Evolutionary conservation across 129 eudicot species (phyloP), one percentile per base, ranked within the genome.

Genomic region (Pulicaria dysenterica): DNA sequence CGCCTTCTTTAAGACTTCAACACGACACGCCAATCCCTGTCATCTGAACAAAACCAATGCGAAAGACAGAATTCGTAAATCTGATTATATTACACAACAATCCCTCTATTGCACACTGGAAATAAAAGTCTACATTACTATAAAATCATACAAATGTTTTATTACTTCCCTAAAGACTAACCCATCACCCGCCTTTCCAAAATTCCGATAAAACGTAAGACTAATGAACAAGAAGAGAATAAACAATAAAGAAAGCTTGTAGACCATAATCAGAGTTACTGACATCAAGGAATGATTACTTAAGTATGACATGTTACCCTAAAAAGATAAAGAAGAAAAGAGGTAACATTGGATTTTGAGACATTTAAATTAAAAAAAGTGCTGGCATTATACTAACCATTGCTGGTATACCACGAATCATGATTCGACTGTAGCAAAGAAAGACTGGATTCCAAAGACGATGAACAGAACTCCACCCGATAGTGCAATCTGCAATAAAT

Each of bases 391-490:
- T 12, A 58, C 82, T 53, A 64, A 57, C 72, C 73, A 64, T 62
- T 45, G 34, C 36, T 17, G 44, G 64, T 62, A 46, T 71, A 73
- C 48, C 67, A 24, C 24, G 17, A 59, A 69, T 89, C 75, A 80
- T 16, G 83, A 84, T 44, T 89, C 89, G 10, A 89, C 80, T 1
- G 93, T 81, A 36, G 96, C 81, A 70, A 92, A 80, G 84, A 83
- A 85, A n/a, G 95, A 92, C 55, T 92, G 96, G 70, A 92, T 87
- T 63, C 98, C 98, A 38, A 92, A 93, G 63, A 89, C 85, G 42
- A 93, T 93, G 84, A 93, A 93, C 34, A 89, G 87, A 82, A 83
- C 63, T 69, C 98, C 98, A 72, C 98, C 91, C 6, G 88, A 87
- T 60, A 93, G 75, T 7, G 96, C 89, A 83, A 92, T 86, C 95